Evolutionary conservation across 2,329 filamentous ascomycete genomes (phyloP), one percentile per base, ranked within the genome.

Genomic region (Bipolaris cookei): DNA sequence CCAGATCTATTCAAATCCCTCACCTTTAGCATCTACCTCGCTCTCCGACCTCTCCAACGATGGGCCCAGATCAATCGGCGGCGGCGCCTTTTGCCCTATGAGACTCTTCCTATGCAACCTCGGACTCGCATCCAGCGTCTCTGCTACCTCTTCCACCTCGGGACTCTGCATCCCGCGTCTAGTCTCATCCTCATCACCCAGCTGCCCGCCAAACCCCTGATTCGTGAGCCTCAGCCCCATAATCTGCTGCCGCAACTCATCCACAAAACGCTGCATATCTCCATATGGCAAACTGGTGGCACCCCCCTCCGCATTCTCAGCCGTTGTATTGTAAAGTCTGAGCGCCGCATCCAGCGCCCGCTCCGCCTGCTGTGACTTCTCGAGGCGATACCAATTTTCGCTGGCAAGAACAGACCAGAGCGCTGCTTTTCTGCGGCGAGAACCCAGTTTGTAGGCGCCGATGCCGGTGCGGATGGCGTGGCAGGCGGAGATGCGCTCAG

Each of bases 351-450:
- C 87, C 1, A 98, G 83, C 62, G 90, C 91, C 56, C 86, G 84
- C 64, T 91, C 90, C 0, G 92, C 90, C 70, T 96, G 90, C 13
- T 90, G 85, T 51, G 87, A 87, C 70, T 94, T 93, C 32, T 85
- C 86, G 61, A 93, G 85, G 48, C 84, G 84, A 52, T 94, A 81
- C 95, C 95, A 99, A 1, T 88, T 84, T 67, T 97, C 90, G 0
- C 92, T 88, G 1, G 91, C 90, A 37, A 97, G 83, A 20, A 95
- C 83, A 64, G 88, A 90, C 93, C 93, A 99, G 62, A 96, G 85
- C 0, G 91, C 95, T 2, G 93, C 90, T 80, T 97, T 99, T 46
- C 95, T 84, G 58, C 84, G 84, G 59, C 94, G 84, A 7, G 84
- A 83, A 14, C 93, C 92, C 82, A 88, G 90, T 35, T 80, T 80